Evolutionary conservation across 441 rosid genomes (phyloP), one percentile per base, ranked within the genome.

Genomic region (Aquilaria agallochum): DNA sequence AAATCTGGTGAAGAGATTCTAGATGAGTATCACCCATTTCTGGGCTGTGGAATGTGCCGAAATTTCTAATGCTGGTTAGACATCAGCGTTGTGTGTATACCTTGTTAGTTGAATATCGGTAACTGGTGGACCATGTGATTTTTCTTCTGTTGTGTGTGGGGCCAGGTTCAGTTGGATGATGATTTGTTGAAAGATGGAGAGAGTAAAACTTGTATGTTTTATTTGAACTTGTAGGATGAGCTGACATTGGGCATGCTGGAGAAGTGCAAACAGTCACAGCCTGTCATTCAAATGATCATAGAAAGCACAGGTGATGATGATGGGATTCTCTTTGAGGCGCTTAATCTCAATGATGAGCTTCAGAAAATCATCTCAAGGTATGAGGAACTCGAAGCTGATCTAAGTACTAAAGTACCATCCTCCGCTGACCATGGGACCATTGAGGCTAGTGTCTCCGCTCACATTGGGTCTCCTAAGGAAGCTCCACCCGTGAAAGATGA

Each of bases 261-360:
- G 80, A 86, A 92, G 68, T 87, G 93, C 79, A 89, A 81, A 76
- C 87, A 83, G 62, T 82, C 86, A 0, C 92, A 83, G 59, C 80
- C 88, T 11, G 68, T 75, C 59, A 75, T 92, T 68, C 84, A 86
- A 56, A 78, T 86, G 78, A 77, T 92, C 71, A 82, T 92, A 71
- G 89, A 92, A 70, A 81, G 84, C 81, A 87, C 89, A 50, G 72
- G 72, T 11, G 87, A 86, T 6, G 93, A 92, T 5, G 98, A 92
- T 60, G 83, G 72, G 11, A 69, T 86, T 71, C 94, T 92, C 30
- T 89, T 92, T 31, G 98, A 89, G 69, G 96, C 96, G 58, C 81
- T 92, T 63, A 83, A 78, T 74, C 73, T 92, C 73, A 72, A 89
- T 11, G 98, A 89, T 40, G 95, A 87, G 68, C 82, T 92, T 56